A percentile compares a stretch with the other conserved stretches of the same genome.
Conservation (phyloP, 257 asterid genomes). For the Plantago ovata region DNA sequence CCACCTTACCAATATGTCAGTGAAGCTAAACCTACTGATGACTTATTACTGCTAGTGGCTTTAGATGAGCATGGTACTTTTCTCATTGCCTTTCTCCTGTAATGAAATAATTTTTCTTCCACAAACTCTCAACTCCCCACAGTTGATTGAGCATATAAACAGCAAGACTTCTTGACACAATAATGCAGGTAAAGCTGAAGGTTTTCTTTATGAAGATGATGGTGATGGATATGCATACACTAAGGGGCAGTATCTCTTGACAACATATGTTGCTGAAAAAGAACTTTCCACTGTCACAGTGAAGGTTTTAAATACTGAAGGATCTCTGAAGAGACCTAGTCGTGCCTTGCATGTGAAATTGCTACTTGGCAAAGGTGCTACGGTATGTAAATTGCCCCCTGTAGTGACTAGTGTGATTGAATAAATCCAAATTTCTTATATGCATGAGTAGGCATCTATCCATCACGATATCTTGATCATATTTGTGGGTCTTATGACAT, state of each 20-base stretch:
- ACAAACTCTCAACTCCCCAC: background rate
- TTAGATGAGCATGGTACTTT: constrained; percentile 68
- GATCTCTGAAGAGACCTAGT: constrained; percentile 75
- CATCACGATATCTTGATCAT: constrained; percentile 6
- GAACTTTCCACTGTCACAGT: constrained; percentile 65
- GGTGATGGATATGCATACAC: constrained; percentile 90
- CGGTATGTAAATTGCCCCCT: constrained; percentile 38
- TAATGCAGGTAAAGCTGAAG: constrained; percentile 85
- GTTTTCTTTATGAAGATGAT: constrained; percentile 75
- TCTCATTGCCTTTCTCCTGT: background rate
- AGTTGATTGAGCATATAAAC: background rate
- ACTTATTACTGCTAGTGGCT: constrained; percentile 71
- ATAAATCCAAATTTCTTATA: constrained; percentile 8
- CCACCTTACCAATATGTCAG: constrained; percentile 68
- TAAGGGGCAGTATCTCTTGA: constrained; percentile 62
- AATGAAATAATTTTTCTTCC: background rate
- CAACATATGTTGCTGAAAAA: constrained; percentile 77
- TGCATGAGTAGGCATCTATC: background rate
- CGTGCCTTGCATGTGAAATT: constrained; percentile 72
- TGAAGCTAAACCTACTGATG: constrained; percentile 69
- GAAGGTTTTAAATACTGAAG: constrained; percentile 69
- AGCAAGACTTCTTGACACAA: background rate
- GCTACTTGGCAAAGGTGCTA: constrained; percentile 70
- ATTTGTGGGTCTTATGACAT: constrained; percentile 13
- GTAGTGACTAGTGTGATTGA: constrained; percentile 11